A percentile compares a stretch with the other conserved stretches of the same genome.
Evolutionary conservation across 306 rosid genomes (phyloP).

Genomic region (Betula pendula): DNA sequence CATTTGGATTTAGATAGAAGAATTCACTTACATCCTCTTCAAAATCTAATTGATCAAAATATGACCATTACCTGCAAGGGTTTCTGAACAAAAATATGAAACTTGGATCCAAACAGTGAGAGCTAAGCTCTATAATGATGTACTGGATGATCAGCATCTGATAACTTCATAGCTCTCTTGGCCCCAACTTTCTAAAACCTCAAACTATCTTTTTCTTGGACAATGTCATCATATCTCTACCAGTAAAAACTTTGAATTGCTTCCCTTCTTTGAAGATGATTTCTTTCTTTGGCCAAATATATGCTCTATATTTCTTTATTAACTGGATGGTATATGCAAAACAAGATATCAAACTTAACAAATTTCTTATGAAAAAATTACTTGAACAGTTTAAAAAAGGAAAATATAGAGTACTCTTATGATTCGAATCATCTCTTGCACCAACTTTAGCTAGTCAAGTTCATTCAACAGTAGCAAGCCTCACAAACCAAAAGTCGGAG

Average conservation of each 20-base stretch:
- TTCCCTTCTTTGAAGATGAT: conserved; percentile 89
- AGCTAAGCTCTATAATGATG: conserved; percentile 72
- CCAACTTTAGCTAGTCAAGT: conserved; percentile 30
- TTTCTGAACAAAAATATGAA: conserved; percentile 78
- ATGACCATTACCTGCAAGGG: conserved; percentile 88
- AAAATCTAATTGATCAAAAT: conserved; percentile 64
- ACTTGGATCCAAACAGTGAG: conserved; percentile 81
- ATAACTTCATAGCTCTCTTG: conserved; percentile 92
- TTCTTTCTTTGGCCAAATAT: conserved; percentile 99
- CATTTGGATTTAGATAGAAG: conserved; percentile 23
- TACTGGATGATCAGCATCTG: conserved; percentile 89
- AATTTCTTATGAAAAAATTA: conserved; percentile 50
- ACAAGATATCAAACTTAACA: conserved; percentile 83
- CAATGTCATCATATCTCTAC: conserved; percentile 90
- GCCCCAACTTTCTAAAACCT: conserved; percentile 89
- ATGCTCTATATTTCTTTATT: conserved; percentile 92
- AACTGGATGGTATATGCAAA: conserved; percentile 99
- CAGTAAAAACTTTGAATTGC: conserved; percentile 73
- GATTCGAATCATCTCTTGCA: conserved; percentile 47
- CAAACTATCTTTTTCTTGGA: conserved; percentile 85
- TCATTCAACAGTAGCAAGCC: conserved; percentile 29
- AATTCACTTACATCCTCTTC: conserved; percentile 57
- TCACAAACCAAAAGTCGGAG: conserved; percentile 51
- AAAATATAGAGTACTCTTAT: conserved; percentile 35
- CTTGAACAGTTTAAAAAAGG: conserved; percentile 31